These are phyloP conservation scores for Paxillus ammoniavirescens DNA, from an alignment of 768 basidiomycete genomes.

Conservation along the genomic window DNA sequence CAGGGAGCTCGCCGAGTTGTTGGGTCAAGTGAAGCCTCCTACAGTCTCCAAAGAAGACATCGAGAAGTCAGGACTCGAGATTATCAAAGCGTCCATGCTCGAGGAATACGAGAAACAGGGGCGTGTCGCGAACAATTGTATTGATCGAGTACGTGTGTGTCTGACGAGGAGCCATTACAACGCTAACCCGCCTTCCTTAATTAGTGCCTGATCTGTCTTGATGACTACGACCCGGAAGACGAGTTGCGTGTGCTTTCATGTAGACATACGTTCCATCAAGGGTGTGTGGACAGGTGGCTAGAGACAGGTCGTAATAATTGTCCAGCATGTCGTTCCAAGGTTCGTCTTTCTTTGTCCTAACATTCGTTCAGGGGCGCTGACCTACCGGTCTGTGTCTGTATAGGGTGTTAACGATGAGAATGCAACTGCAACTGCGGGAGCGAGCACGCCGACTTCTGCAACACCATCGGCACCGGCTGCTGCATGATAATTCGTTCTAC, in stretches of 20 bases:
- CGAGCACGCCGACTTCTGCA: constrained; percentile 6
- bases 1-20: constrained; percentile 80
- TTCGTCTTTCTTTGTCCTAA: constrained; percentile 27
- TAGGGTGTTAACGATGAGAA: constrained; percentile 28
- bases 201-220: constrained; percentile 83
- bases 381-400: not conserved
- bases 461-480: constrained; percentile 2
- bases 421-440: not conserved
- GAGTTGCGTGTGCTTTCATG: constrained; percentile 80
- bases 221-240: constrained; percentile 78
- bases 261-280: constrained; percentile 86
- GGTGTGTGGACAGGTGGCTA: constrained; percentile 88
- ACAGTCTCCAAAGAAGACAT: constrained; percentile 85
- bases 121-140: constrained; percentile 71
- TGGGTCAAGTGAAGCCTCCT: constrained; percentile 80
- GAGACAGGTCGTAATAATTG: constrained; percentile 86
- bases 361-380: not conserved
- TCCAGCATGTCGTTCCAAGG: constrained; percentile 84
- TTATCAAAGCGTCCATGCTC: constrained; percentile 57
- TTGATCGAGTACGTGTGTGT: constrained; percentile 61
- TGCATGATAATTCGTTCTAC: constrained; percentile 8
- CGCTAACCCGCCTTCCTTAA: constrained; percentile 3
- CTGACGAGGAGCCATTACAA: not conserved
- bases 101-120: constrained; percentile 56
- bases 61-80: constrained; percentile 75